A percentile compares a stretch with the other conserved stretches of the same genome.
These are phyloP conservation scores for Termitomyces sp. DNA, from an alignment of 768 basidiomycete genomes.

Conservation along the genomic window DNA sequence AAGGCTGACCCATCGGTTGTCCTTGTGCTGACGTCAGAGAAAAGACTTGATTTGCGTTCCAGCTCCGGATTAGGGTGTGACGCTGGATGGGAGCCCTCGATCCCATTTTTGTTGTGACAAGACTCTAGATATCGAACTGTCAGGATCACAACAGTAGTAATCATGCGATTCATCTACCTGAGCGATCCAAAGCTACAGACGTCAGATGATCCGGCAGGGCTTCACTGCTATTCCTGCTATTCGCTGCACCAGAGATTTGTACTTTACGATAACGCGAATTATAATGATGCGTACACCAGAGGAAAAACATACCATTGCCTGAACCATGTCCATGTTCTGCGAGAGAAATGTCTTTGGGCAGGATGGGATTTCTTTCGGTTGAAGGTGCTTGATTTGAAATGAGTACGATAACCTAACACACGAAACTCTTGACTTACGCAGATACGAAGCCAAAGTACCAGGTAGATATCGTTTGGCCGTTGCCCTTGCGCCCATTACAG, in stretches of 20 bases:
- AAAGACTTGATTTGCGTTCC: background rate
- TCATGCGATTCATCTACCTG: background rate
- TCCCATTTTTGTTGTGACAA: background rate
- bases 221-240: background rate
- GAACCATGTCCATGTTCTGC: background rate
- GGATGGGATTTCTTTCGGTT: background rate
- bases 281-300: background rate
- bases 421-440: conserved; percentile 7
- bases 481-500: conserved; percentile 14
- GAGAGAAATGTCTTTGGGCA: background rate
- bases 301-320: background rate
- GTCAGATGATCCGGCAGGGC: background rate
- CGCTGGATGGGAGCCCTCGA: conserved; percentile 3
- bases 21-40: conserved; percentile 9
- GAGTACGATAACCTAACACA: background rate
- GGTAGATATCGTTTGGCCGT: conserved; percentile 17
- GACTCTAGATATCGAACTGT: background rate
- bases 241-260: background rate
- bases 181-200: background rate
- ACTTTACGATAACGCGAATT: background rate
- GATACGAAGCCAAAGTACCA: conserved; percentile 9
- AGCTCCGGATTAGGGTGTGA: background rate
- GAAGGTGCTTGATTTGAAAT: background rate
- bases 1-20: conserved; percentile 9
- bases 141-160: background rate